Percentiles rank a stretch among this genome's conserved stretches.
Evolutionary conservation across 805 yeast species (phyloP).

Genomic region (Zygoascus biomembranicola): DNA sequence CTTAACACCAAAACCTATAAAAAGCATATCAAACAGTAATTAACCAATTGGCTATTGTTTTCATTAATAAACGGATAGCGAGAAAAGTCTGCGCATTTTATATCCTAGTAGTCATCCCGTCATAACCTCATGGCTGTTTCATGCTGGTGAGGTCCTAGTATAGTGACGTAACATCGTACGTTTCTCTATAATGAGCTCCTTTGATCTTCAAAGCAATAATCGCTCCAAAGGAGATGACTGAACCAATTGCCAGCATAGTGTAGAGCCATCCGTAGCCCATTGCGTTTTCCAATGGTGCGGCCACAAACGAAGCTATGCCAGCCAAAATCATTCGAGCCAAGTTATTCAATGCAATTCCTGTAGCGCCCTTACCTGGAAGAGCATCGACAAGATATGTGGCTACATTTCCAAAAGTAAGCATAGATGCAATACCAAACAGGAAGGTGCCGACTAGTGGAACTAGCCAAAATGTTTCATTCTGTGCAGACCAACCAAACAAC

Average conservation of each 20-base stretch:
- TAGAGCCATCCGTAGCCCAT: constrained; percentile 66
- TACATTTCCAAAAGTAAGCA: constrained; percentile 76
- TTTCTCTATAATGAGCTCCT: constrained; percentile 35
- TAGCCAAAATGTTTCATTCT: constrained; percentile 61
- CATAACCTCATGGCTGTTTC: not conserved
- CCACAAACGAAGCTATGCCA: constrained; percentile 64
- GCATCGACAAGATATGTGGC: constrained; percentile 77
- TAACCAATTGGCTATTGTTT: no score
- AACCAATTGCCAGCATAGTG: constrained; percentile 51
- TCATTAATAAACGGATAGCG: no score
- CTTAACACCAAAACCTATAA: not conserved
- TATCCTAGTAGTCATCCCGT: no score
- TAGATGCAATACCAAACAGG: constrained; percentile 70
- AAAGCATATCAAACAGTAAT: not conserved
- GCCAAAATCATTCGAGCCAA: constrained; percentile 66
- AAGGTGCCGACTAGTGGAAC: constrained; percentile 77
- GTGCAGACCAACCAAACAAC: constrained; percentile 77
- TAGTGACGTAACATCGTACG: constrained; percentile 33
- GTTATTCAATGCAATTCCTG: constrained; percentile 80
- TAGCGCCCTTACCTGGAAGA: constrained; percentile 80
- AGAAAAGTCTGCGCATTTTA: no score
- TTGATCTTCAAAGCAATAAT: constrained; percentile 28
- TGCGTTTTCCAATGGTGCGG: constrained; percentile 60
- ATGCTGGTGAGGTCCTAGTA: constrained; percentile 17
- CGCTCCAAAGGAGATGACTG: constrained; percentile 13